Evolutionary conservation across 129 eudicot species (phyloP).

Genomic region (Calendula officinalis): DNA sequence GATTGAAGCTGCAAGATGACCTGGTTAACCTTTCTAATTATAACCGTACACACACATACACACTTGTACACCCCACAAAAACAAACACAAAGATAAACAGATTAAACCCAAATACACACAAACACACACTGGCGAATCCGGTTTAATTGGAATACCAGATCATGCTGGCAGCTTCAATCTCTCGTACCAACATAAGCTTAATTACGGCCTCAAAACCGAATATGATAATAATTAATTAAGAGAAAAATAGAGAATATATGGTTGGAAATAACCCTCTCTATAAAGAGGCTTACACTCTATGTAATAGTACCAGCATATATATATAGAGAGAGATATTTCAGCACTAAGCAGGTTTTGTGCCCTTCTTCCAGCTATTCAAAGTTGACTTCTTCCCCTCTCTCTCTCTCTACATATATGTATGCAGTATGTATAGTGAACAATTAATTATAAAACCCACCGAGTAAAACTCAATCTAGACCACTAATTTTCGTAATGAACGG

Average conservation of each 20-base stretch:
- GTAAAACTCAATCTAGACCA: too few relatives aligned
- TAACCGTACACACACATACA: conserved; percentile 11
- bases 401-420: conserved; percentile 21
- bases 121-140: not conserved
- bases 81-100: conserved; percentile 11
- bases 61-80: not conserved
- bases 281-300: conserved; percentile 10
- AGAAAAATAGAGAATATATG: conserved; percentile 13
- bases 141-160: conserved; percentile 41
- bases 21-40: conserved; percentile 38
- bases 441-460: too few relatives aligned
- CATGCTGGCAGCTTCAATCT: conserved; percentile 79
- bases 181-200: conserved; percentile 45
- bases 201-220: not conserved
- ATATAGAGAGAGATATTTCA: conserved; percentile 40
- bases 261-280: conserved; percentile 12
- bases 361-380: conserved; percentile 50
- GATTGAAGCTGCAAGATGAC: conserved; percentile 72
- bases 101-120: not conserved
- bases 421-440: too few relatives aligned
- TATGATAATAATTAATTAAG: not conserved
- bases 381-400: conserved; percentile 38
- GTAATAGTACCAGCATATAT: conserved; percentile 26
- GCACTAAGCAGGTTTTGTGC: conserved; percentile 39
- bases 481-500: too few relatives aligned